phyloP scores from a whole-genome alignment of 2,329 filamentous ascomycete genomes.

The Colletotrichum paranaense region DNA sequence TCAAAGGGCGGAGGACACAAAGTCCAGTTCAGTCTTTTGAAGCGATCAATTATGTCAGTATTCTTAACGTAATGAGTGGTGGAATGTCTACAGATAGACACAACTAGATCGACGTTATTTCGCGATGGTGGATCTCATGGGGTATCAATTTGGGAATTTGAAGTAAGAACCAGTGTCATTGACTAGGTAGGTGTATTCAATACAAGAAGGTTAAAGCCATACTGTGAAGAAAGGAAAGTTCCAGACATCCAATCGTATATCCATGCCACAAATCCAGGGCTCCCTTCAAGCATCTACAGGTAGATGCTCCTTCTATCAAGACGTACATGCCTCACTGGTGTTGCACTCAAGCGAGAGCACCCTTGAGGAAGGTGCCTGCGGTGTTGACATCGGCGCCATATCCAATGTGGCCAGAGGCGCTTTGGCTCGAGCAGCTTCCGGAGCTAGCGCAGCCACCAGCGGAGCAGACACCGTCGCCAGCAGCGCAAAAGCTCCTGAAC shows the following conservation, averaged over 20 bases:
- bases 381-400: slow-evolving; percentile 22
- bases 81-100: neutral
- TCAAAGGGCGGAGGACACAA: neutral
- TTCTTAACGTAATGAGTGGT: neutral
- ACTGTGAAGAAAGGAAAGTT: slow-evolving; percentile 11
- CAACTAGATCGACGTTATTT: neutral
- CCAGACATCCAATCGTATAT: slow-evolving; percentile 8
- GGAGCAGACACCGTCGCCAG: slow-evolving; percentile 15
- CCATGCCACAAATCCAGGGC: slow-evolving; percentile 3
- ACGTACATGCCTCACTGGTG: too few species aligned
- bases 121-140: neutral
- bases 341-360: slow-evolving; percentile 4
- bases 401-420: slow-evolving; percentile 17
- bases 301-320: neutral
- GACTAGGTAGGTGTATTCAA: neutral
- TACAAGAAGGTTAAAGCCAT: slow-evolving; percentile 10
- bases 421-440: slow-evolving; percentile 20
- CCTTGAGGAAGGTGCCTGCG: slow-evolving; percentile 25
- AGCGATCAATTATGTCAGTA: neutral
- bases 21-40: neutral
- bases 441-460: slow-evolving; percentile 25
- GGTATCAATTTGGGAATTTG: too few species aligned
- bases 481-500: slow-evolving; percentile 31
- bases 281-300: neutral
- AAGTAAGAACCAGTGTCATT: neutral